phyloP scores from a whole-genome alignment of 2,329 filamentous ascomycete genomes.

The Fusarium sp. region DNA sequence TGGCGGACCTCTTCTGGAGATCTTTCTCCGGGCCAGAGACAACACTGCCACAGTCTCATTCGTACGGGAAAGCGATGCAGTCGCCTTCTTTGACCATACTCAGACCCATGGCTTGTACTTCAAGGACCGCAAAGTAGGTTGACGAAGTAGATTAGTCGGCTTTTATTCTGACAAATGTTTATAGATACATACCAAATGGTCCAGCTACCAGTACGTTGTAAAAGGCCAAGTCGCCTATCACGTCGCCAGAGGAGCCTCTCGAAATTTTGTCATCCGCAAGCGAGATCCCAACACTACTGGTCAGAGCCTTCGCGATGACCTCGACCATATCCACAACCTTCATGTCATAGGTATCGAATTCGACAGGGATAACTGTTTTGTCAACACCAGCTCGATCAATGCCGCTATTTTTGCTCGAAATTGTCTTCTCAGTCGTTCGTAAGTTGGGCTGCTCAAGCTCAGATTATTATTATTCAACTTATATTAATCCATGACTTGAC shows the following conservation, averaged over 20 bases:
- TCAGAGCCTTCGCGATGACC: slow-evolving; percentile 73
- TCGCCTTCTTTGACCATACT: slow-evolving; percentile 72
- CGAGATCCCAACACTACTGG: slow-evolving; percentile 71
- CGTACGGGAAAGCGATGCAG: slow-evolving; percentile 70
- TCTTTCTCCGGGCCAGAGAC: slow-evolving; percentile 71
- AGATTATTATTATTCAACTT: neutral
- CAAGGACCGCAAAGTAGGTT: slow-evolving; percentile 72
- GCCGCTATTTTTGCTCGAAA: slow-evolving; percentile 80
- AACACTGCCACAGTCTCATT: slow-evolving; percentile 77
- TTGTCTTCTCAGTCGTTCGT: slow-evolving; percentile 78
- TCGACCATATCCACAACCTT: slow-evolving; percentile 86
- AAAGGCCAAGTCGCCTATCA: slow-evolving; percentile 72
- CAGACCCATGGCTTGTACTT: slow-evolving; percentile 76
- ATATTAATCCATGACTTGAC: slow-evolving; percentile 49
- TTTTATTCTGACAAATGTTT: neutral
- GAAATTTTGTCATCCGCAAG: slow-evolving; percentile 77
- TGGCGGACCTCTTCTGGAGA: slow-evolving; percentile 77
- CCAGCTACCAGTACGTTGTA: slow-evolving; percentile 76
- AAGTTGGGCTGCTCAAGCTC: slow-evolving; percentile 43
- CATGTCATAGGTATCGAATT: slow-evolving; percentile 75
- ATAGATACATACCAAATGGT: slow-evolving; percentile 77
- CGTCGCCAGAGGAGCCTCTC: slow-evolving; percentile 73
- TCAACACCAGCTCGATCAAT: slow-evolving; percentile 82
- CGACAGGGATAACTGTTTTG: slow-evolving; percentile 68
- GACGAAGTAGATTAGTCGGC: neutral